Base-by-base conservation (phyloP, 257 asterid species). In the Petrea volubilis region DNA sequence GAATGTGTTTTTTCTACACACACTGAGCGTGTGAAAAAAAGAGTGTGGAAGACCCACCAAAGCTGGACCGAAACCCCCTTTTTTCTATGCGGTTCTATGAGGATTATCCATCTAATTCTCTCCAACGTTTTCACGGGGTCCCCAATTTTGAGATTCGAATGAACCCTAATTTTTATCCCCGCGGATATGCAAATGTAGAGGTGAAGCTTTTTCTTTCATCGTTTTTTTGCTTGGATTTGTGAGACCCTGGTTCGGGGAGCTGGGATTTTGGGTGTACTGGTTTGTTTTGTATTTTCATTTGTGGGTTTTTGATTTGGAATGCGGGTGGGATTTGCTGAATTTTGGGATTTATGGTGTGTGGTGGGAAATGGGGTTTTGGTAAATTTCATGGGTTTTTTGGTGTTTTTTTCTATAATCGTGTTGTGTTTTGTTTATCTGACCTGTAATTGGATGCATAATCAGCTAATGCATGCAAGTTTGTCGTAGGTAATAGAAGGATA, bases 181-280 rank as follows among this genome's bases (percentile, higher is more conserved):
- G 63, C 67, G 14, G 72, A 67, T n/a, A n/a, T 67, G 74, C 66
- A 63, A 81, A 81, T 78, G 86, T 44, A 34, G 81, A 73, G 82
- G 81, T 71, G 67, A 72, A 12, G 65, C 46, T 29, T 34, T 49
- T 33, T 33, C 15, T 31, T 49, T 31, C 2, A 31, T 28, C 57
- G 21, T 29, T 70, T 56, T 21, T n/a, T 1, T 2, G 43, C 23
- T 66, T 25, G 43, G 13, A 33, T 74, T 69, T 20, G 18, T 49
- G 14, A 11, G 13, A 7, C 18, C 69, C 49, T 40, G 72, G 46
- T 20, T 64, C n/a, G 55, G 25, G 44, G 17, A 77, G 78, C 78
- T 81, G 83, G 76, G 51, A 10, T 47, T 61, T 41, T 44, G 50
- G 33, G n/a, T 34, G 31, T 9, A 20, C 23, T 36, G 41, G 20